Evolutionary conservation across 2,329 filamentous ascomycete species (phyloP).

Genomic region (Septoria linicola): DNA sequence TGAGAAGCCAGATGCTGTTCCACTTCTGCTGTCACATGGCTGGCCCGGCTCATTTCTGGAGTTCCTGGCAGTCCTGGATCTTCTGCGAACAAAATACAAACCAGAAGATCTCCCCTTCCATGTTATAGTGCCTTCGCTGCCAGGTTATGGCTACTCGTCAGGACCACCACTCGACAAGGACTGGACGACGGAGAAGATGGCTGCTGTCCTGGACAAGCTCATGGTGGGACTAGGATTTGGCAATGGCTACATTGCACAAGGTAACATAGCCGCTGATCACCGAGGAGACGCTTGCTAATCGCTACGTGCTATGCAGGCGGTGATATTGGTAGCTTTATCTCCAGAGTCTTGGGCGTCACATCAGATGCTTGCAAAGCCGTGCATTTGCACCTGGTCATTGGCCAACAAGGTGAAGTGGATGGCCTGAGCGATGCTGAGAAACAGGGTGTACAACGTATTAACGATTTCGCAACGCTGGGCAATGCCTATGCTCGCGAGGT

Average conservation of each 20-base stretch:
- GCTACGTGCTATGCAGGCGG: slow-evolving; percentile 40
- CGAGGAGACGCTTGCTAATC: no score
- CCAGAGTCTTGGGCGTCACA: slow-evolving; percentile 44
- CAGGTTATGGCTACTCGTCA: slow-evolving; percentile 55
- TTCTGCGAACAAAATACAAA: slow-evolving; percentile 51
- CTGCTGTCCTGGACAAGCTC: slow-evolving; percentile 51
- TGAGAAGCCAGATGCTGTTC: slow-evolving; percentile 47
- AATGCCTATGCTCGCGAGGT: slow-evolving; percentile 48
- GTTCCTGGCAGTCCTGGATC: slow-evolving; percentile 53
- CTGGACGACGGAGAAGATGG: slow-evolving; percentile 43
- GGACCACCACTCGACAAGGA: slow-evolving; percentile 49
- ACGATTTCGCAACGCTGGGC: slow-evolving; percentile 38
- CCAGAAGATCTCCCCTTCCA: slow-evolving; percentile 56
- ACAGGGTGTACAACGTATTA: slow-evolving; percentile 26
- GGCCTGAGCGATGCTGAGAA: slow-evolving; percentile 26
- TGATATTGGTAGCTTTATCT: slow-evolving; percentile 53
- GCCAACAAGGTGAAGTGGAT: slow-evolving; percentile 14
- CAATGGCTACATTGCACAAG: slow-evolving; percentile 54
- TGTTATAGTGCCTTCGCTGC: slow-evolving; percentile 56
- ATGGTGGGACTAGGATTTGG: slow-evolving; percentile 56
- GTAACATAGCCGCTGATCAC: no score
- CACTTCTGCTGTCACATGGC: slow-evolving; percentile 53
- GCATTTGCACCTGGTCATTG: slow-evolving; percentile 28
- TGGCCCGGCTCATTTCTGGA: slow-evolving; percentile 57
- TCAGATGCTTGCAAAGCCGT: slow-evolving; percentile 51